Evolutionary conservation across 768 basidiomycete genomes (phyloP), one percentile per base, ranked within the genome.

Genomic region (Naganishia onofrii): DNA sequence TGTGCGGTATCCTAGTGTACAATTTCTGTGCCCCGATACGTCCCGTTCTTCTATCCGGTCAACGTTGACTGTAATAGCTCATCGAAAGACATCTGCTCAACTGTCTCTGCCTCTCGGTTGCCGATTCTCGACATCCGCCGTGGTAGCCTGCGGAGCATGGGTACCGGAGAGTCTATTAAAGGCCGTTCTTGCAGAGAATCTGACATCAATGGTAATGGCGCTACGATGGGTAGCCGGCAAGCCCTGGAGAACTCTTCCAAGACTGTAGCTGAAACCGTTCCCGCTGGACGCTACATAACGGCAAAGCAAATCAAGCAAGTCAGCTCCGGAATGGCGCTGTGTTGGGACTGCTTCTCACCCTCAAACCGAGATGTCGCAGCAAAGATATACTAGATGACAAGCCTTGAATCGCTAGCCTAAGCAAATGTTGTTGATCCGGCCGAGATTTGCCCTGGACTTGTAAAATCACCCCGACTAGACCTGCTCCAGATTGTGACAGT

Each of bases 401-500:
- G 44, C 73, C 71, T 66, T 74, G 71, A 10, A 70, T 58, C 3
- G 69, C 71, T 21, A 68, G 29, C 67, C 63, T 68, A 29, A 66
- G 67, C n/a, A 72, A 58, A 32, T 44, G 36, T 7, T 72, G 69
- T 52, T 57, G 64, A n/a, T 21, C 58, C 1, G 28, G 23, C 19
- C 46, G 52, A 19, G 28, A 3, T 23, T 31, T 32, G 31, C 31
- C 29, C 56, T 38, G 38, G 13, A 72, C 57, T 64, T 74, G 65
- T 10, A 74, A 67, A 23, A 74, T 74, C 32, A 74, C 69, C 23
- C 71, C 66, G 34, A 74, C 72, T 28, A 74, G 65, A 13, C 73
- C 73, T 21, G 71, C 71, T 52, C 71, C 73, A 26, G 73, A 71
- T 55, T 74, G 73, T 8, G 73, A 67, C n/a, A 74, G 57, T 32